Evolutionary conservation across 148 eudicot species (phyloP), one percentile per base, ranked within the genome.

Genomic region (Arbutus unedo): DNA sequence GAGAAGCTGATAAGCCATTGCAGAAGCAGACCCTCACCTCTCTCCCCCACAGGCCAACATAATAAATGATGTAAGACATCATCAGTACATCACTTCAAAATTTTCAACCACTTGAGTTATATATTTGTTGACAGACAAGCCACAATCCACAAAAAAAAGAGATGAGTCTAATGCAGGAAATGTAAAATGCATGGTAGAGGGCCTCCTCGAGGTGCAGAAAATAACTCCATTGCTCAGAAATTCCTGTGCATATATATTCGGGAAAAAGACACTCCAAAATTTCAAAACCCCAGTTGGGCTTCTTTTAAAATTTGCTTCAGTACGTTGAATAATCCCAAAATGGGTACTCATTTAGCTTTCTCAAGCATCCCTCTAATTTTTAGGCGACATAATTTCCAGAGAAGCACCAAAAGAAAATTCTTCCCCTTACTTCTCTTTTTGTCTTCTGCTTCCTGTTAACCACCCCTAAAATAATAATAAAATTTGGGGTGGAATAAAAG

Each of bases 211-310:
- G 53, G 48, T 51, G 82, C 51, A 81, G 77, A 81, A 51, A 70
- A 51, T 68, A 14, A 66, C 75, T 66, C 75, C 60, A 54, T 38
- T 38, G 55, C 73, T 47, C 31, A 19, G 50, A 71, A 55, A 74
- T 79, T 82, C 57, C 79, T 59, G 56, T 74, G 62, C 79, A 59
- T 43, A n/a, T 9, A 82, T 47, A 23, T 56, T 19, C 57, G 51
- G 54, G 79, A 50, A 25, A 13, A 43, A 77, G 62, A 80, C 64
- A 74, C 79, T 84, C 78, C 91, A 90, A 90, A 91, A 90, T 82
- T 85, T 85, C 67, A 57, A 88, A 84, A 86, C 88, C 80, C 84
- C 73, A 54, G 51, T 70, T 68, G 88, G 89, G 87, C 85, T 85
- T 77, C 64, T 72, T 72, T 71, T 70, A 54, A 77, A 43, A 74